Evolutionary conservation across 306 rosid genomes (phyloP), one percentile per base, ranked within the genome.

Genomic region (Herpetospermum pedunculosum): DNA sequence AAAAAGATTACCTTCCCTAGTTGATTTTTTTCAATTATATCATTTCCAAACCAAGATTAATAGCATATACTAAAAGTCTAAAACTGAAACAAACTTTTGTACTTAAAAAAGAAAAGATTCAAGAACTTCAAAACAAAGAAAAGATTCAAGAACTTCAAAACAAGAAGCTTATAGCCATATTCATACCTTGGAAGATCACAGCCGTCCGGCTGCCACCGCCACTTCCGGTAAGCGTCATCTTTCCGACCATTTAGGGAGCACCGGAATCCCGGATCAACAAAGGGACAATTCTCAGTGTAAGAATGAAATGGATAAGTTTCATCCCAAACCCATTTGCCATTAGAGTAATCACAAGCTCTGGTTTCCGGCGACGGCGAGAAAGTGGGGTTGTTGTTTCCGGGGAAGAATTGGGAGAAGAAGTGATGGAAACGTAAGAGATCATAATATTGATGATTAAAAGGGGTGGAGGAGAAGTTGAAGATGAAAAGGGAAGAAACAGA

Each of bases 241-340:
- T 43, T 82, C 29, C 99, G 81, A 6, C 97, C 96, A 37, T 82
- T 91, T 34, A 41, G 81, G 41, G 21, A 72, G 80, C 99, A 95
- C 77, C 89, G 91, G 70, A 95, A 95, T 12, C 99, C 99, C 0
- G 92, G 93, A 80, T 95, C 99, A 18, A 91, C 85, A 76, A 89
- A 95, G 3, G 83, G 90, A 55, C 99, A 95, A 8, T 44, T 79
- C 77, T 95, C 99, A 1, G 74, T 57, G 79, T 95, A 95, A 0
- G 75, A 76, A 40, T 65, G 72, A 68, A 16, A 57, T 0, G 83
- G 21, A 23, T 81, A 54, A 11, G 26, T 71, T 81, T 80, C 74
- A 34, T 85, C 92, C 76, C 79, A 76, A 0, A 95, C 79, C 99
- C 99, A 95, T 15, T 76, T 83, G 1, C 97, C 99, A 18, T 57